Evolutionary conservation across 176 grass and related monocot species (phyloP), one percentile per base, ranked within the genome.

Genomic region (Dactylis glomerata): DNA sequence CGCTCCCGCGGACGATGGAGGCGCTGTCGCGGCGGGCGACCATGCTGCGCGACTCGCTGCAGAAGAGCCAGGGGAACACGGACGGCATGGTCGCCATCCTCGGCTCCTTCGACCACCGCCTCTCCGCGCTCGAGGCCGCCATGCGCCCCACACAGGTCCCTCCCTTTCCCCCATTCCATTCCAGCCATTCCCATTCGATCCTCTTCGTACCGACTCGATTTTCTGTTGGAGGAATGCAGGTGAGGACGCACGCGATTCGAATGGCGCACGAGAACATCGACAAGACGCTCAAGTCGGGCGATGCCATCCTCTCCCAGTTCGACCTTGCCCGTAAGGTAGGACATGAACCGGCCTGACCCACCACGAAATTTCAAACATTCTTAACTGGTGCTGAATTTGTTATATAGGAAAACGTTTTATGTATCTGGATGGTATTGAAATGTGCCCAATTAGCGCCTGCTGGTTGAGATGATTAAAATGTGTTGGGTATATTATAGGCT

Each of bases 91-190:
- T 98, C 23, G n/a, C 89, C 63, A 95, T 92, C 83, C 89, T 98
- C 80, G 96, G 96, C 19, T 93, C 96, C 85, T 95, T 98, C 86
- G 96, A 95, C 83, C 93, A 98, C 83, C 96, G 89, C 77, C 93
- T 95, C 83, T 98, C 96, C 59, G 91, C 87, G 65, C 91, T 98
- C 73, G 96, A 98, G 86, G 89, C 93, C 30, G 89, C 87, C 66
- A 95, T 95, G 93, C 96, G 96, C 52, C 96, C 96, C 83, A 94
- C 88, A 28, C 96, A 95, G 93, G 96, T 93, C 28, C 42, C 1
- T 20, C 3, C 32, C 24, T 0, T 1, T 15, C 68, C 27, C 20
- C 30, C 42, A 12, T 14, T 8, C 20, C 27, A 17, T 84, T 65
- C 12, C 6, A 12, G 15, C 7, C 20, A 0, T 40, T 34, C 24